Evolutionary conservation across 495 filamentous ascomycete genomes (phyloP), one percentile per base, ranked within the genome.

Genomic region (Penicillium desertorum): DNA sequence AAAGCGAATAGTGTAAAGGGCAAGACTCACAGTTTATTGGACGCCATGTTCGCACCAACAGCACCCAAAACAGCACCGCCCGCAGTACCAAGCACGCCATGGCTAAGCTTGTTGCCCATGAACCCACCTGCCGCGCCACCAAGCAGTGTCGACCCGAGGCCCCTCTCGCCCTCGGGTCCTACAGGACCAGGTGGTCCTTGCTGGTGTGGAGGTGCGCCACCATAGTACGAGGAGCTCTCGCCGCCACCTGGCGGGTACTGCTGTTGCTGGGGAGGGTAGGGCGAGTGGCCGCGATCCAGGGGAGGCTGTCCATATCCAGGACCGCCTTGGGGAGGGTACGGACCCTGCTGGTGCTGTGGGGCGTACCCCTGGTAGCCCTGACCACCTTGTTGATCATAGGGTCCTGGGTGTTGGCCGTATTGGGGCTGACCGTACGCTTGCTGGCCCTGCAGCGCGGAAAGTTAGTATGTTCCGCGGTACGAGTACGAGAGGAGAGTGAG

Each of bases 61-160:
- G 76, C 78, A 37, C 79, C 79, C 6, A 71, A 63, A 48, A 78
- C 57, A 20, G 72, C 77, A 54, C 76, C 76, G 25, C 71, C 72
- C 2, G 71, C 66, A n/a, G 75, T 73, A 2, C 71, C 72, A 47
- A 81, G 30, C 11, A 70, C 19, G 14, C 77, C 75, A 43, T 73
- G 75, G 6, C 76, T 74, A 42, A 77, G 47, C 51, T 81, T 73
- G 44, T 80, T 71, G 43, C 73, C 73, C 19, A 78, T 44, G 44
- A 71, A 68, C 4, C 73, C 75, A 37, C 79, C 79, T 3, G 71
- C 77, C 10, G 69, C 73, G 27, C 67, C 74, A 20, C 79, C 79
- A 14, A 75, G 14, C 20, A 80, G 23, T 2, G 74, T 69, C 8
- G 77, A 73, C 2, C 74, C 77, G 1, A 81, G 66, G 5, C 79